Evolutionary conservation across 106 monocot species (phyloP).

Genomic region (Acorus gramineus): DNA sequence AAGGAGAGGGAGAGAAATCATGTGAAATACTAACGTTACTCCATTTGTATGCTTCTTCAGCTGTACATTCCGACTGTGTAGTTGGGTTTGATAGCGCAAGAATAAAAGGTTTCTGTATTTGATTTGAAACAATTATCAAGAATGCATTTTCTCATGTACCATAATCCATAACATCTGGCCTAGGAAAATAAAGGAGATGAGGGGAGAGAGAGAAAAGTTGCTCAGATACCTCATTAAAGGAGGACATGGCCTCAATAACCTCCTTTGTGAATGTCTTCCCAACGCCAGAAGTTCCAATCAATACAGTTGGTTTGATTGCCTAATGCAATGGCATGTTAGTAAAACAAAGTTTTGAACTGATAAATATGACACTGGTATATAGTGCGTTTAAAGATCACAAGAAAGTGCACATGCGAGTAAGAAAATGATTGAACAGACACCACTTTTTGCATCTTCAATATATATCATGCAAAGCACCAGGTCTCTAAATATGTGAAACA

Average conservation of each 20-base stretch:
- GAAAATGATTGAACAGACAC: background rate
- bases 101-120: conserved; percentile 53
- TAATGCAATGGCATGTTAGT: background rate
- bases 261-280: conserved; percentile 88
- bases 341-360: background rate
- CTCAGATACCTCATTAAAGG: conserved; percentile 59
- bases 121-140: background rate
- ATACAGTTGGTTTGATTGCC: conserved; percentile 66
- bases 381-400: background rate
- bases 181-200: background rate
- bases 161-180: too few relatives aligned
- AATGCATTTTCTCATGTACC: too few relatives aligned
- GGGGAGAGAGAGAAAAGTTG: background rate
- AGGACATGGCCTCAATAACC: conserved; percentile 73
- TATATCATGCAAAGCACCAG: too few relatives aligned
- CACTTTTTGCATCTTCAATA: background rate
- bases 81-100: conserved; percentile 70
- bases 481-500: too few relatives aligned
- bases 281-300: conserved; percentile 72
- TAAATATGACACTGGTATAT: background rate
- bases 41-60: conserved; percentile 68
- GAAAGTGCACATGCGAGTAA: background rate
- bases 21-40: conserved; percentile 30
- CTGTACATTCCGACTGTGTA: conserved; percentile 63
- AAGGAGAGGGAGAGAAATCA: background rate